Percentiles rank a stretch among this genome's conserved stretches.
Conservation (phyloP, 2,329 filamentous ascomycete genomes). For the Hymenoscyphus salicellus region DNA sequence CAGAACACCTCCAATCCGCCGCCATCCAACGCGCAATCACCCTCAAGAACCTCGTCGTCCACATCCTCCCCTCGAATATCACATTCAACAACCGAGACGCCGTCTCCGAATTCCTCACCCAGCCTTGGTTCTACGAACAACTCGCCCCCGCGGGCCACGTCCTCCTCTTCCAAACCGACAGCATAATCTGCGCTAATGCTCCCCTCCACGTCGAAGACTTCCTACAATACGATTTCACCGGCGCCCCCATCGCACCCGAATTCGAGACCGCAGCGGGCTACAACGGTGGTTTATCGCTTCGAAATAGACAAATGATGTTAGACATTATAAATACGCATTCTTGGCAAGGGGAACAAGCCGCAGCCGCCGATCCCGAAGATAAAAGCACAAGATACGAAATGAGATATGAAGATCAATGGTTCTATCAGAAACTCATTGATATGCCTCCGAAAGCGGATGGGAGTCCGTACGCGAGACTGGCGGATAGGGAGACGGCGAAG, state of each 20-base stretch:
- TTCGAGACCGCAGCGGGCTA: conserved; percentile 22
- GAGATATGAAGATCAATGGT: conserved; percentile 21
- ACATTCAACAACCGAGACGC: conserved; percentile 32
- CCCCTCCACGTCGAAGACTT: conserved; percentile 30
- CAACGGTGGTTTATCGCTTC: conserved; percentile 37
- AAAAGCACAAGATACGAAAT: conserved; percentile 21
- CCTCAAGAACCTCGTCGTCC: conserved; percentile 35
- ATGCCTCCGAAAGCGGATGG: neutral
- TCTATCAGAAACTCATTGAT: conserved; percentile 13
- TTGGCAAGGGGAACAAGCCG: conserved; percentile 19
- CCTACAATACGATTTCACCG: conserved; percentile 36
- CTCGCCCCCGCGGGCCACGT: conserved; percentile 34
- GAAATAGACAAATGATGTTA: conserved; percentile 35
- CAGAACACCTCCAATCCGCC: conserved; percentile 26
- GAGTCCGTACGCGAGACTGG: conserved; percentile 10
- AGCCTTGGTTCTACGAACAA: conserved; percentile 35
- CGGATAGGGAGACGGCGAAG: conserved; percentile 14
- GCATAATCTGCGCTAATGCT: conserved; percentile 33
- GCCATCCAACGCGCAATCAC: conserved; percentile 38
- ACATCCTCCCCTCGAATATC: conserved; percentile 36
- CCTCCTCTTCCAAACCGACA: conserved; percentile 35
- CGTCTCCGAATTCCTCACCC: conserved; percentile 35
- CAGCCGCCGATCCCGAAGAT: neutral
- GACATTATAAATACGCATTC: conserved; percentile 24
- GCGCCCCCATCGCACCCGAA: conserved; percentile 28